Percentiles rank a stretch among this genome's conserved stretches.
Evolutionary conservation across 257 asterid species (phyloP).

Genomic region (Dorcoceras hygrometricum): DNA sequence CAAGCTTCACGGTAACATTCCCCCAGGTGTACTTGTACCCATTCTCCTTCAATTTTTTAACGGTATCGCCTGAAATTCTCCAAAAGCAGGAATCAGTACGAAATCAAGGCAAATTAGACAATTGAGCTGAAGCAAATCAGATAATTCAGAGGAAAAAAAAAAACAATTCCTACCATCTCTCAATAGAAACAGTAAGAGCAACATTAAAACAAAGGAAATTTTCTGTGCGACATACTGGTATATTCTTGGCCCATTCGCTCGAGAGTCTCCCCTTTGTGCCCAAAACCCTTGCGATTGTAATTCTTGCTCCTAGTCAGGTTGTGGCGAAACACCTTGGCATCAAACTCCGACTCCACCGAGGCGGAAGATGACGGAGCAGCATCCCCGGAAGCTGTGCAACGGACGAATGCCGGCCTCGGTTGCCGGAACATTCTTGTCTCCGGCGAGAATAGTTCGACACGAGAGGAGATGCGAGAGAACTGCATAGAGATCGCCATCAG

Average conservation of each 20-base stretch:
- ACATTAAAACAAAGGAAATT: background rate
- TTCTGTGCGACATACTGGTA: slow-evolving; percentile 57
- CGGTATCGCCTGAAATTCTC: slow-evolving; percentile 66
- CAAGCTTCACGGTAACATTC: slow-evolving; percentile 84
- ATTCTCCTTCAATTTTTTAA: slow-evolving; percentile 83
- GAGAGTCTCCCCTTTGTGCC: slow-evolving; percentile 67
- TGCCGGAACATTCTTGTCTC: slow-evolving; percentile 45
- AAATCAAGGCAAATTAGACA: background rate
- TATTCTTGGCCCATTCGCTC: slow-evolving; percentile 77
- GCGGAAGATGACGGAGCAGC: slow-evolving; percentile 46
- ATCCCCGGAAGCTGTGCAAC: slow-evolving; percentile 62
- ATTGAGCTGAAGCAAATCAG: background rate
- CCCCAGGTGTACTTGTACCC: slow-evolving; percentile 84
- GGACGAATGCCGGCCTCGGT: slow-evolving; percentile 48
- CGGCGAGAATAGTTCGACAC: slow-evolving; percentile 51
- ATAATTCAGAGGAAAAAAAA: background rate
- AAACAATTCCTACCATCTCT: background rate
- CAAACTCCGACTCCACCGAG: slow-evolving; percentile 51
- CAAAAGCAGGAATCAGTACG: slow-evolving; percentile 7
- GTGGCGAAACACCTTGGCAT: slow-evolving; percentile 75
- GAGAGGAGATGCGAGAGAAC: slow-evolving; percentile 50
- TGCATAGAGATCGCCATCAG: slow-evolving; percentile 77
- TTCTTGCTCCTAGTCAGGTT: slow-evolving; percentile 85
- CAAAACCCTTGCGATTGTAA: slow-evolving; percentile 91
- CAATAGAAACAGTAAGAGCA: slow-evolving; percentile 4